These are phyloP conservation scores for Paecilomyces variotii DNA, from an alignment of 2,329 filamentous ascomycete genomes.

Conservation along the genomic window DNA sequence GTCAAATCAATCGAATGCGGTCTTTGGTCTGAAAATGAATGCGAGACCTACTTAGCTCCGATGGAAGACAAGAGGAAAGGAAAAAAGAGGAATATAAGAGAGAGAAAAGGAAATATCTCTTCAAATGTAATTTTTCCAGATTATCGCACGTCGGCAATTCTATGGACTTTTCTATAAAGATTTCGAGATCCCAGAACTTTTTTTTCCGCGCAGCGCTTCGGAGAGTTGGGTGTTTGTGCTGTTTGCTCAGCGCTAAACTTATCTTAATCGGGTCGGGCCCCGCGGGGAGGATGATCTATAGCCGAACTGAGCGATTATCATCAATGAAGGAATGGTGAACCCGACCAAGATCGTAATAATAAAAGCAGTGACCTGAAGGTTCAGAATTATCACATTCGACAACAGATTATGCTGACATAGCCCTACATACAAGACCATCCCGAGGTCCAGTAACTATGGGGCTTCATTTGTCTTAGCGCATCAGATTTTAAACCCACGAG, in stretches of 20 bases:
- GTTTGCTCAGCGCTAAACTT: neutral
- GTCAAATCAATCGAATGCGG: neutral
- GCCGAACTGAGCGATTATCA: too few relatives aligned
- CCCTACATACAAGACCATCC: too few relatives aligned
- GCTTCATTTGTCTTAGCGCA: too few relatives aligned
- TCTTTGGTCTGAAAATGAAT: too few relatives aligned
- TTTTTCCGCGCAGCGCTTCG: neutral
- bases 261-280: neutral
- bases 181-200: constrained; percentile 1
- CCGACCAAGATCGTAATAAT: too few relatives aligned
- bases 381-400: too few relatives aligned
- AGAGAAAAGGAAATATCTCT: neutral
- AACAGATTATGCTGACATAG: too few relatives aligned
- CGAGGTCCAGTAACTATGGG: too few relatives aligned
- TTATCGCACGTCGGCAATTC: neutral
- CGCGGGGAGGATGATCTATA: neutral
- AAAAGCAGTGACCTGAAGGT: too few relatives aligned
- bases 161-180: neutral
- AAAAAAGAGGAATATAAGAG: neutral
- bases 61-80: neutral
- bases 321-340: too few relatives aligned
- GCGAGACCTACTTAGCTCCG: too few relatives aligned
- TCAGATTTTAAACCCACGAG: neutral
- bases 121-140: neutral
- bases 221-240: neutral